phyloP scores from a whole-genome alignment of 1,139 yeast genomes.

The Suhomyces terraborum region DNA sequence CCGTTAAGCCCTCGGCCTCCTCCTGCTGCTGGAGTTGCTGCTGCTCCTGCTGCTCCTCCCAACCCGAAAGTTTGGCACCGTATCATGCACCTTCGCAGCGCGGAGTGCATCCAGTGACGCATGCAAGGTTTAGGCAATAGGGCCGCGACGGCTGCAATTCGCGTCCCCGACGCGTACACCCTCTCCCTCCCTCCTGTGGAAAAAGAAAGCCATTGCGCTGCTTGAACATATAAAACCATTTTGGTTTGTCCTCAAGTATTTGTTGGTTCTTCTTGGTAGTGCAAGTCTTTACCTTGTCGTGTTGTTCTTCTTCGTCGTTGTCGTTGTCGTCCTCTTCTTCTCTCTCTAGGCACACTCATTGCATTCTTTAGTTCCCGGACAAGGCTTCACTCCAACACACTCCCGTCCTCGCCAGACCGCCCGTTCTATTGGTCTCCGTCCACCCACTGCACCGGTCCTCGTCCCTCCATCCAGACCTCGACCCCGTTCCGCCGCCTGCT shows the following conservation, averaged over 20 bases:
- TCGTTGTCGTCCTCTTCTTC: neutral
- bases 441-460: no score
- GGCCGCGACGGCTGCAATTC: constrained; percentile 12
- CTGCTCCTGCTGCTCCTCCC: no score
- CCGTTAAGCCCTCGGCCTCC: no score
- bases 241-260: neutral
- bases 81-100: neutral
- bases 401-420: no score
- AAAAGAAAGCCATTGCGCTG: constrained; percentile 8
- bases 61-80: no score
- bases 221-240: constrained; percentile 12
- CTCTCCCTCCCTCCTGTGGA: constrained; percentile 8
- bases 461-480: no score
- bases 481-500: no score
- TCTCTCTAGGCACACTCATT: neutral
- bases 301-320: no score
- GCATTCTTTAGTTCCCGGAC: no score
- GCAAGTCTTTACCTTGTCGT: neutral
- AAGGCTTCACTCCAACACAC: no score
- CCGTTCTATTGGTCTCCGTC: no score
- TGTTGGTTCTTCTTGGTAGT: constrained; percentile 1
- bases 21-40: no score
- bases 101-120: neutral
- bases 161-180: constrained; percentile 14
- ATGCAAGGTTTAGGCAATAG: constrained; percentile 1